Conservation (phyloP, 768 basidiomycete species). For the Albatrellus ellisii region DNA sequence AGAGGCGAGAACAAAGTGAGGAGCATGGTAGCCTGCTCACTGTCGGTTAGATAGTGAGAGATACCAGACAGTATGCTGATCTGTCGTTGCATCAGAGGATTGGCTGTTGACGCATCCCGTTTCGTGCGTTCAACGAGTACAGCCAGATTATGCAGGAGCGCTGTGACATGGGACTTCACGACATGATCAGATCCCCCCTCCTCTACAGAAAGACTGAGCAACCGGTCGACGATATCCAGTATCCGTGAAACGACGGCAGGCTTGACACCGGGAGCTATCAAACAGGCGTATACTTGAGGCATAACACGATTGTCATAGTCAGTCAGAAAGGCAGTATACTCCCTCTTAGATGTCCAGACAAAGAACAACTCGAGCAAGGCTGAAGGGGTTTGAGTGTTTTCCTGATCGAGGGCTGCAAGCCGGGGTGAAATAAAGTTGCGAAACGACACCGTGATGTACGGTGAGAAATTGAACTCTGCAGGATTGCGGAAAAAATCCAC, state of each 20-base stretch:
- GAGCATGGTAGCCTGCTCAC: constrained; percentile 59
- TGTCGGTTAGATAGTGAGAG: constrained; percentile 58
- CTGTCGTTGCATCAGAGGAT: constrained; percentile 67
- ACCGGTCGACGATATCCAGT: constrained; percentile 72
- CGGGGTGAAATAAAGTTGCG: constrained; percentile 70
- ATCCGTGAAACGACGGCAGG: constrained; percentile 67
- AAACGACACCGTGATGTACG: constrained; percentile 60
- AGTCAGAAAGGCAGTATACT: constrained; percentile 52
- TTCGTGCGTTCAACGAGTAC: constrained; percentile 53
- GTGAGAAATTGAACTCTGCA: constrained; percentile 58
- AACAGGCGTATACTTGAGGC: constrained; percentile 69
- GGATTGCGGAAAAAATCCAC: constrained; percentile 79
- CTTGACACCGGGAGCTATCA: constrained; percentile 78
- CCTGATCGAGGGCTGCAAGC: constrained; percentile 54
- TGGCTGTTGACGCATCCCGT: constrained; percentile 33
- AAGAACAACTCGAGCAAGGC: constrained; percentile 78
- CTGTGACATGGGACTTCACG: constrained; percentile 56
- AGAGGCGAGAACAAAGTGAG: constrained; percentile 66
- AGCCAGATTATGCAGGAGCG: constrained; percentile 61
- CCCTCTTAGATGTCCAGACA: constrained; percentile 50
- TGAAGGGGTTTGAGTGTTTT: constrained; percentile 89
- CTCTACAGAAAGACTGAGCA: constrained; percentile 45
- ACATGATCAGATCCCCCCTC: constrained; percentile 34
- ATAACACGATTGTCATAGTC: constrained; percentile 55
- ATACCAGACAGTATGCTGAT: constrained; percentile 71